These are phyloP conservation scores for Eucalyptus erythrocorys DNA, from an alignment of 345 rosid genomes.

Conservation along the genomic window DNA sequence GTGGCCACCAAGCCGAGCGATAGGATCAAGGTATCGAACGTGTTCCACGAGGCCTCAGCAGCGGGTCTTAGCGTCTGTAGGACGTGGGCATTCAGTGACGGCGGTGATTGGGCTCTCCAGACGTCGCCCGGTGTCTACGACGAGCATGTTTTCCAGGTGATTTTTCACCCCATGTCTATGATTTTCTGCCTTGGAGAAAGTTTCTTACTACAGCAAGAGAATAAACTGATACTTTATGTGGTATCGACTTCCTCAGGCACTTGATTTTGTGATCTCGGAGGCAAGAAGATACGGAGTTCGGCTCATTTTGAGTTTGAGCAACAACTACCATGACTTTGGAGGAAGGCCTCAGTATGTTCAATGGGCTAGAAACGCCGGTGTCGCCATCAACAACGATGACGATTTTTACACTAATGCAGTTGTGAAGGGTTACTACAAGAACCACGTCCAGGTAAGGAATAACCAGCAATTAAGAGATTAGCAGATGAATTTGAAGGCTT, in stretches of 20 bases:
- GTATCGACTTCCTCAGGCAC: conserved; percentile 5
- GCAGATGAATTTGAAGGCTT: not conserved
- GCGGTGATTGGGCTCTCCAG: conserved; percentile 23
- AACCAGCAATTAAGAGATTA: not conserved
- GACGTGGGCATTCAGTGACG: conserved; percentile 45
- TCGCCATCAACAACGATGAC: conserved; percentile 8
- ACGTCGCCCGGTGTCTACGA: conserved; percentile 22
- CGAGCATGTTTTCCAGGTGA: conserved; percentile 26
- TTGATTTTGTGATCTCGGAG: conserved; percentile 39
- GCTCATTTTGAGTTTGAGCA: conserved; percentile 20
- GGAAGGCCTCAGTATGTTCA: conserved; percentile 26
- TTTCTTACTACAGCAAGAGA: not conserved
- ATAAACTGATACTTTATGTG: not conserved
- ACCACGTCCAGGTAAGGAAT: conserved; percentile 16
- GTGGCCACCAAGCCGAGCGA: conserved; percentile 10
- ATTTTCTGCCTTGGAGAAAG: not conserved
- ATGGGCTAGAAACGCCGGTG: conserved; percentile 29
- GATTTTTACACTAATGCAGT: conserved; percentile 26
- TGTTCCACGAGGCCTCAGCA: conserved; percentile 15
- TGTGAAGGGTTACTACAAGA: conserved; percentile 22
- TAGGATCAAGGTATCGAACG: conserved; percentile 10
- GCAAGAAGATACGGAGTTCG: conserved; percentile 19
- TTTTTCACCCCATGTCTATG: not conserved
- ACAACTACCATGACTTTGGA: conserved; percentile 25
- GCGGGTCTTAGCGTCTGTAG: conserved; percentile 27